Evolutionary conservation across 441 rosid genomes (phyloP).

Genomic region (California macrophylla): DNA sequence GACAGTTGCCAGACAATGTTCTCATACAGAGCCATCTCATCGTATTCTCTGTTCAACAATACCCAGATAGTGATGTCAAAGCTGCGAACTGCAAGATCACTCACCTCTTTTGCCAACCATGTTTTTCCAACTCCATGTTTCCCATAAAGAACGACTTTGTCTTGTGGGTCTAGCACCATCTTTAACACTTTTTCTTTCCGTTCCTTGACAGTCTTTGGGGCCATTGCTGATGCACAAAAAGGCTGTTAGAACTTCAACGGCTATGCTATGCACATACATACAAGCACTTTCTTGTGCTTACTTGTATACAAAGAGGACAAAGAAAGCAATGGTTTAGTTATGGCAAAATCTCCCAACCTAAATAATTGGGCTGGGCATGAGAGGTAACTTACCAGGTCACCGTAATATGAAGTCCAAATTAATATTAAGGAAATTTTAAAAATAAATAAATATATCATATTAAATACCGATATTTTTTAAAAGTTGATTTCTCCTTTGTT

Average conservation of each 20-base stretch:
- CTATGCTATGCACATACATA: background rate
- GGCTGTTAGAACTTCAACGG: background rate
- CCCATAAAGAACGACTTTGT: conserved; percentile 26
- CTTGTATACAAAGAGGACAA: no score
- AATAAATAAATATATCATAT: no score
- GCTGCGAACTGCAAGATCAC: background rate
- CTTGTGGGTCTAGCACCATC: background rate
- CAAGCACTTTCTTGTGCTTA: background rate
- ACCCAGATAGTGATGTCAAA: conserved; percentile 31
- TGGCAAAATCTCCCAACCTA: no score
- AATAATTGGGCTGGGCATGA: no score
- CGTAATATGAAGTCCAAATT: no score
- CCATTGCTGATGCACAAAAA: conserved; percentile 9
- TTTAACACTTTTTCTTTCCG: background rate
- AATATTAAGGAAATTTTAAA: no score
- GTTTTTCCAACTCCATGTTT: conserved; percentile 46
- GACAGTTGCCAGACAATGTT: conserved; percentile 37
- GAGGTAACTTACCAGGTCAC: no score
- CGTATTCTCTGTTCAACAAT: conserved; percentile 21
- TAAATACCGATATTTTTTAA: no score
- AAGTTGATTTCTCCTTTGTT: no score
- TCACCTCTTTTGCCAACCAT: conserved; percentile 31
- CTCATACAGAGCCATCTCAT: conserved; percentile 19
- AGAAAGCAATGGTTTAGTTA: no score
- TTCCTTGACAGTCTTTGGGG: background rate